phyloP scores from a whole-genome alignment of 768 basidiomycete species.

The Boletus rubescentipes region DNA sequence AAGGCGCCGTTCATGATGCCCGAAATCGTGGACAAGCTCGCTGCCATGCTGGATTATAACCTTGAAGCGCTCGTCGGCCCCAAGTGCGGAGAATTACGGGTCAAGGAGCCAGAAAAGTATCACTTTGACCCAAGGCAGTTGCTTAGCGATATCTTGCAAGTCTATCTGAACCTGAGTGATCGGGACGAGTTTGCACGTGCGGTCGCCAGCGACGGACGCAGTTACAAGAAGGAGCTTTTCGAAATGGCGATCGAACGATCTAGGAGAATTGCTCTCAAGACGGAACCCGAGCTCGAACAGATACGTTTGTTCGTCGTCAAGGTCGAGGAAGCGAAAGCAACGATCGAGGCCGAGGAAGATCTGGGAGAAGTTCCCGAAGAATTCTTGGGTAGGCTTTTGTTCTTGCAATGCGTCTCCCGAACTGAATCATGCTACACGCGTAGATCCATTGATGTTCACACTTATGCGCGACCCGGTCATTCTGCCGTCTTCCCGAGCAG shows the following conservation, averaged over 20 bases:
- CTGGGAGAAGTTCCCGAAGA: constrained; percentile 94
- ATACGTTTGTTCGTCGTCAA: constrained; percentile 69
- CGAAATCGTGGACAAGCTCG: constrained; percentile 93
- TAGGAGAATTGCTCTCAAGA: constrained; percentile 62
- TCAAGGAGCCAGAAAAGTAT: constrained; percentile 84
- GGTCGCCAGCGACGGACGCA: constrained; percentile 92
- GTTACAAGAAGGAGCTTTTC: constrained; percentile 84
- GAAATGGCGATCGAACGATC: constrained; percentile 73
- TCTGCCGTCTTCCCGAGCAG: constrained; percentile 75
- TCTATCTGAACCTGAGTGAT: constrained; percentile 86
- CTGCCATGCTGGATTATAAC: constrained; percentile 97
- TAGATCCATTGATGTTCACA: constrained; percentile 88
- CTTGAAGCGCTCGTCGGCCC: constrained; percentile 87
- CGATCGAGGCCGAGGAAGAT: constrained; percentile 86
- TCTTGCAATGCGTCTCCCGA: neutral
- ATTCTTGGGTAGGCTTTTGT: constrained; percentile 68
- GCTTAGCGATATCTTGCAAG: constrained; percentile 83
- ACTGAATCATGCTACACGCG: neutral
- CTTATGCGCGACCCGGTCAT: constrained; percentile 95
- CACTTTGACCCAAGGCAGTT: constrained; percentile 83
- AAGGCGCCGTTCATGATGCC: constrained; percentile 93
- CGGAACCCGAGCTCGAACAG: constrained; percentile 70
- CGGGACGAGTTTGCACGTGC: constrained; percentile 78
- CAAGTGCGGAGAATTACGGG: constrained; percentile 79
- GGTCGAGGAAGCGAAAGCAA: constrained; percentile 81